A percentile compares a stretch with the other conserved stretches of the same genome.
Conservation (phyloP, 345 rosid genomes). For the Camelina laxa region DNA sequence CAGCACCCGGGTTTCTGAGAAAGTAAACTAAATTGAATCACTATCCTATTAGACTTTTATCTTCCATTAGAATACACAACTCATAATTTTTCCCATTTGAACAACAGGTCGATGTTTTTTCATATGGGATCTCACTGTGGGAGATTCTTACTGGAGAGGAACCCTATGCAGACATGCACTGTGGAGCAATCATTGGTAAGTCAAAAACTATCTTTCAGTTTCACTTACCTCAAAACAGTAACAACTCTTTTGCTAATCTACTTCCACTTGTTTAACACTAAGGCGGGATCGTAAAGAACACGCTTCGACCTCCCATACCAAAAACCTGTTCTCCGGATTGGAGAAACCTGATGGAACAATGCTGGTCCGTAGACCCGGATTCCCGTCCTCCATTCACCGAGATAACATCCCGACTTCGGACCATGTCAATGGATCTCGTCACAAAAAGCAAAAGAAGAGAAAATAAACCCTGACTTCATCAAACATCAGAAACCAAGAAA, state of each 20-base stretch:
- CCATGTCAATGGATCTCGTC: conserved; percentile 50
- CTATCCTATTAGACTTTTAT: background rate
- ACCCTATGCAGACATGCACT: conserved; percentile 79
- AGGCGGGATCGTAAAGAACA: conserved; percentile 74
- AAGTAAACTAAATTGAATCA: conserved; percentile 45
- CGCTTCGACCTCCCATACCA: conserved; percentile 63
- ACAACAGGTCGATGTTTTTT: conserved; percentile 56
- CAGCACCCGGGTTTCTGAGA: conserved; percentile 68
- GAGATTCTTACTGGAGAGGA: conserved; percentile 76
- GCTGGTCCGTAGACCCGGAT: conserved; percentile 69
- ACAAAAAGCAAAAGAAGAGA: conserved; percentile 47
- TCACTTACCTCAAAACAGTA: conserved; percentile 31
- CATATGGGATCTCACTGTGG: conserved; percentile 78
- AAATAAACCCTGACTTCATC: conserved; percentile 36
- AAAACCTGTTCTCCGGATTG: conserved; percentile 60
- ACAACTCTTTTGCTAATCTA: background rate
- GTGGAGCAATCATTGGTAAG: conserved; percentile 80
- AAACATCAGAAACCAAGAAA: background rate
- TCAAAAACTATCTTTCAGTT: background rate
- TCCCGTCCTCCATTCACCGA: conserved; percentile 64
- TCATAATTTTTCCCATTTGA: background rate
- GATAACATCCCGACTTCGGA: conserved; percentile 55
- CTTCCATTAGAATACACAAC: background rate
- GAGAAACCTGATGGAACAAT: conserved; percentile 65
- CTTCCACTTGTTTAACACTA: background rate